phyloP scores from a whole-genome alignment of 1,139 yeast species.

The Magnusiomyces tetraspermus region DNA sequence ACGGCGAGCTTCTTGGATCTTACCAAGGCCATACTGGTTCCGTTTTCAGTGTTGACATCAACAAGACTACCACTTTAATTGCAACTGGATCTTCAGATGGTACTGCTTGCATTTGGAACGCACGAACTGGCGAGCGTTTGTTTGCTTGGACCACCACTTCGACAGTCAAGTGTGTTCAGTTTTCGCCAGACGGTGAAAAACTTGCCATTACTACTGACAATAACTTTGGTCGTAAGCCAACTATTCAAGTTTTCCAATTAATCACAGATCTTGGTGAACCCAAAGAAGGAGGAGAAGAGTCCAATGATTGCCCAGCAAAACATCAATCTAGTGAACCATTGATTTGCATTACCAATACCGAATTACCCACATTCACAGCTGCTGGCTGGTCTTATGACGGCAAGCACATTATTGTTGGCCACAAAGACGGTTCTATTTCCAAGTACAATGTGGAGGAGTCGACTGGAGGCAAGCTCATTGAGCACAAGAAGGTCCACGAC shows the following conservation, averaged over 20 bases:
- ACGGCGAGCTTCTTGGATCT: slow-evolving; percentile 96
- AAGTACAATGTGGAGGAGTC: slow-evolving; percentile 74
- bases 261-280: slow-evolving; percentile 29
- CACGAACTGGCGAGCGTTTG: slow-evolving; percentile 66
- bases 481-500: slow-evolving; percentile 59
- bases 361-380: slow-evolving; percentile 61
- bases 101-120: slow-evolving; percentile 76
- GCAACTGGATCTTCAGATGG: slow-evolving; percentile 92
- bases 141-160: slow-evolving; percentile 69
- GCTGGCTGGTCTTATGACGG: slow-evolving; percentile 85
- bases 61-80: slow-evolving; percentile 46
- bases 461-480: background rate
- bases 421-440: slow-evolving; percentile 74
- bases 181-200: slow-evolving; percentile 61
- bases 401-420: slow-evolving; percentile 72
- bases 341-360: slow-evolving; percentile 42
- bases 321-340: slow-evolving; percentile 40
- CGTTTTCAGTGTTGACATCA: slow-evolving; percentile 90
- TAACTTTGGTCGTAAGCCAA: slow-evolving; percentile 85
- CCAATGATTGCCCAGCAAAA: slow-evolving; percentile 33
- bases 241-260: slow-evolving; percentile 59
- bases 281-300: no score
- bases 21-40: slow-evolving; percentile 88
- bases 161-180: slow-evolving; percentile 85
- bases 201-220: slow-evolving; percentile 79